These are phyloP conservation scores for Colletotrichum endophyticum DNA, from an alignment of 2,329 filamentous ascomycete species.

Conservation along the genomic window DNA sequence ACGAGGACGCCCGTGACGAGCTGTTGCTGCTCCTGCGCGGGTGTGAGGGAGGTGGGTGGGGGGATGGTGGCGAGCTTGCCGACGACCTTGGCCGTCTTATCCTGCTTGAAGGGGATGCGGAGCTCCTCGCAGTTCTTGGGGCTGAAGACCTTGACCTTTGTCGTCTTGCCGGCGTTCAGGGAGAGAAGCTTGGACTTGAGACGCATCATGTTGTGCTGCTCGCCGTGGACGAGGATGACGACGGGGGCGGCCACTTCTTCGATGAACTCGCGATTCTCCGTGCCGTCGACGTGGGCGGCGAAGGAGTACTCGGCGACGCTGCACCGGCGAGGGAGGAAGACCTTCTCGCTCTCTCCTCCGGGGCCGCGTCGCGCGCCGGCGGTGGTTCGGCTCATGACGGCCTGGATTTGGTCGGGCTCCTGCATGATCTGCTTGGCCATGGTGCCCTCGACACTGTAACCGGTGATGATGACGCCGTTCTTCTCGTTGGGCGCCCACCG, in stretches of 20 bases:
- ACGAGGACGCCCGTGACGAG: slow-evolving; percentile 91
- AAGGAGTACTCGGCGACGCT: slow-evolving; percentile 95
- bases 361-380: slow-evolving; percentile 68
- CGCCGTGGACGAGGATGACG: slow-evolving; percentile 95
- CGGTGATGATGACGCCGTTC: slow-evolving; percentile 98
- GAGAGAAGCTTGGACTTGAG: slow-evolving; percentile 93
- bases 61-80: slow-evolving; percentile 86
- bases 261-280: slow-evolving; percentile 95
- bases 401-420: slow-evolving; percentile 93
- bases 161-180: slow-evolving; percentile 81
- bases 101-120: slow-evolving; percentile 91
- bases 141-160: slow-evolving; percentile 90
- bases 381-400: slow-evolving; percentile 81
- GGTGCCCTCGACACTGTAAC: slow-evolving; percentile 97
- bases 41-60: slow-evolving; percentile 57
- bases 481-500: slow-evolving; percentile 95
- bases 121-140: slow-evolving; percentile 95
- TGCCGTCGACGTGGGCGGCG: slow-evolving; percentile 94
- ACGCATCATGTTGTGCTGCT: slow-evolving; percentile 98
- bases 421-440: slow-evolving; percentile 97
- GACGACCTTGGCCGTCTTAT: slow-evolving; percentile 96
- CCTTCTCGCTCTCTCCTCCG: slow-evolving; percentile 77
- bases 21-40: slow-evolving; percentile 37
- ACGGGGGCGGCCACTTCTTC: slow-evolving; percentile 92
- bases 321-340: slow-evolving; percentile 90